A percentile compares a stretch with the other conserved stretches of the same genome.
phyloP scores from a whole-genome alignment of 306 rosid species.

The Lathyrus tuberosus region DNA sequence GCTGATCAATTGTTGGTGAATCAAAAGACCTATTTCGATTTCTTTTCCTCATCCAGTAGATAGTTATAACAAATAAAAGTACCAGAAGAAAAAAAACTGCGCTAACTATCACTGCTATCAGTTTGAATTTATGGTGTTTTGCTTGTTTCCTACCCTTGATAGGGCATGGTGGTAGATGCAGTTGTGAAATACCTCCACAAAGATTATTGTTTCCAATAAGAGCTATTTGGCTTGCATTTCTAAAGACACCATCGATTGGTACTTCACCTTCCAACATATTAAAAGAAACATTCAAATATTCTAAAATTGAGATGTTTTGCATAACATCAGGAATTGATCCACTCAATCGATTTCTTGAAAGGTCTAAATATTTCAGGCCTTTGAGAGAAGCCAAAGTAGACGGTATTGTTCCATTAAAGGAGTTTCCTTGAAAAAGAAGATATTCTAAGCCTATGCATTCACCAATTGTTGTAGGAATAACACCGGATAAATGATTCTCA shows the following conservation, averaged over 20 bases:
- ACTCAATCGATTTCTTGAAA: slow-evolving; percentile 41
- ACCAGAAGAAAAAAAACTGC: slow-evolving; percentile 17
- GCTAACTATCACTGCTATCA: slow-evolving; percentile 10
- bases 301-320: neutral
- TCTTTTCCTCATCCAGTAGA: slow-evolving; percentile 18
- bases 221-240: neutral
- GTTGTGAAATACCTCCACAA: slow-evolving; percentile 4
- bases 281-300: neutral
- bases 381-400: slow-evolving; percentile 27
- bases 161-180: slow-evolving; percentile 19
- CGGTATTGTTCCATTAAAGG: slow-evolving; percentile 42
- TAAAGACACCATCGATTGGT: neutral
- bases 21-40: neutral
- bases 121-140: slow-evolving; percentile 13
- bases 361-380: slow-evolving; percentile 35
- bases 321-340: slow-evolving; percentile 19
- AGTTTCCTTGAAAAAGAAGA: slow-evolving; percentile 40
- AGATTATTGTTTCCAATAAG: slow-evolving; percentile 13
- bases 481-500: slow-evolving; percentile 32
- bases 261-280: slow-evolving; percentile 5
- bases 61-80: neutral
- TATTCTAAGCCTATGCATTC: slow-evolving; percentile 36
- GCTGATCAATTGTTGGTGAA: neutral
- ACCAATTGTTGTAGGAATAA: slow-evolving; percentile 43
- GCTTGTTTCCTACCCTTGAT: neutral